phyloP scores from a whole-genome alignment of 1,284 basidiomycete genomes.

The Malassezia cuniculi region DNA sequence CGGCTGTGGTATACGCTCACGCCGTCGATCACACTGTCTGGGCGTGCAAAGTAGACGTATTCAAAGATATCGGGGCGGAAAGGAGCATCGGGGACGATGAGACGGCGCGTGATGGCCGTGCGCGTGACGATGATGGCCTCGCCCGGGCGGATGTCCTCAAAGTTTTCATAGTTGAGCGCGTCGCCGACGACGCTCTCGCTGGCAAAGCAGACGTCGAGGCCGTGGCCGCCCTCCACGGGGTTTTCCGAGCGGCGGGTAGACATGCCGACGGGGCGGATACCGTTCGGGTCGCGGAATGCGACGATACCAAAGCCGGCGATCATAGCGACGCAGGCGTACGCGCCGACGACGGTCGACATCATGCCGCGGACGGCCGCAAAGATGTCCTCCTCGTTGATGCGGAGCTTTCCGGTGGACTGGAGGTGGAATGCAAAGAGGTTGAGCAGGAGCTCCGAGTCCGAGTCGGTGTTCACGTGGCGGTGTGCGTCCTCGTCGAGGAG shows the following conservation, averaged over 20 bases:
- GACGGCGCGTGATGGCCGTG: conserved; percentile 30
- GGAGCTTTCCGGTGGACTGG: conserved; percentile 95
- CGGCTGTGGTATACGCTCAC: conserved; percentile 91
- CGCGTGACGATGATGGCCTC: conserved; percentile 83
- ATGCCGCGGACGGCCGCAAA: conserved; percentile 82
- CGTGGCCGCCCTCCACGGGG: conserved; percentile 20
- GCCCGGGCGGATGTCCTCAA: conserved; percentile 88
- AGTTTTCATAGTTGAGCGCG: conserved; percentile 75
- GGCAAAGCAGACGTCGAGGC: conserved; percentile 71
- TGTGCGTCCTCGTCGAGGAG: conserved; percentile 95
- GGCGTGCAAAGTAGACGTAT: conserved; percentile 95
- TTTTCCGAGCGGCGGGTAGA: conserved; percentile 26
- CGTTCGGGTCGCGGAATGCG: conserved; percentile 97
- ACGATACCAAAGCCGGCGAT: conserved; percentile 96
- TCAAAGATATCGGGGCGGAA: conserved; percentile 88
- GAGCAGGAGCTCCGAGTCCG: conserved; percentile 89
- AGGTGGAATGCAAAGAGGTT: conserved; percentile 97
- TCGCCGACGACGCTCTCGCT: conserved; percentile 95
- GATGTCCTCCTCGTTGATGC: conserved; percentile 98
- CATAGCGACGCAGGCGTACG: conserved; percentile 95
- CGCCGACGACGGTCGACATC: conserved; percentile 78
- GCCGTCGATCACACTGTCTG: conserved; percentile 93
- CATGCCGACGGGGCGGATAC: conserved; percentile 66
- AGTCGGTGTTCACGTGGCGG: conserved; percentile 96
- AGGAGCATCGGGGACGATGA: conserved; percentile 23